phyloP scores from a whole-genome alignment of 768 basidiomycete species.

The Termitomyces sp. region DNA sequence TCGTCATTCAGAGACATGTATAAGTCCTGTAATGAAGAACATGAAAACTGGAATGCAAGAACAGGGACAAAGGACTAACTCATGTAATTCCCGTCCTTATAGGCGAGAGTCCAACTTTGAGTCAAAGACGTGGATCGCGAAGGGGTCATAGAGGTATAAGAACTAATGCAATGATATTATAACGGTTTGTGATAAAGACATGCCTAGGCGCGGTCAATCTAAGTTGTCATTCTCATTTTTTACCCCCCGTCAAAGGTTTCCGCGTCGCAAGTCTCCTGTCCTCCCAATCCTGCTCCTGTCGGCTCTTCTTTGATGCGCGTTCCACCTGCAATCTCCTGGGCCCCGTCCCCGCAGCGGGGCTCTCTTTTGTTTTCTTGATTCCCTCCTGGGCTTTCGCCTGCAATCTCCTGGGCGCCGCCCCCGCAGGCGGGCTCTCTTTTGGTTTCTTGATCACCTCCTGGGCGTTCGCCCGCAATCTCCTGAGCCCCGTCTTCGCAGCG shows the following conservation, averaged over 20 bases:
- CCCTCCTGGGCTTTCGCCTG: neutral
- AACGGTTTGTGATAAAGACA: neutral
- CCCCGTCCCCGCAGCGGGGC: neutral
- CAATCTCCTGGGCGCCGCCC: neutral
- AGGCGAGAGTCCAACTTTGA: neutral
- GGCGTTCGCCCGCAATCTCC: neutral
- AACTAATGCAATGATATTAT: neutral
- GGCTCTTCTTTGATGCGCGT: neutral
- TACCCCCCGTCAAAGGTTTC: neutral
- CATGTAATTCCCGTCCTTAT: neutral
- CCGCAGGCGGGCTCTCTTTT: neutral
- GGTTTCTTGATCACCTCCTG: constrained; percentile 11
- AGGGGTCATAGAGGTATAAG: too few species aligned
- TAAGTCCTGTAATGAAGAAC: neutral
- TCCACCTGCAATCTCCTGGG: neutral
- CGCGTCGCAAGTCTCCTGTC: neutral
- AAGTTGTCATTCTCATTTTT: neutral
- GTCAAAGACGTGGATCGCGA: neutral
- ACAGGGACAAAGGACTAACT: neutral
- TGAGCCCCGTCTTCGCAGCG: neutral
- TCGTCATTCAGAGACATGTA: neutral
- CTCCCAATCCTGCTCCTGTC: neutral
- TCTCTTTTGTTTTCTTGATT: constrained; percentile 9
- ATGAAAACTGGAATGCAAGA: neutral
- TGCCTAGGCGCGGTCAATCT: neutral